Conservation (phyloP, 2,329 filamentous ascomycete species). For the Eurotiales sp. region DNA sequence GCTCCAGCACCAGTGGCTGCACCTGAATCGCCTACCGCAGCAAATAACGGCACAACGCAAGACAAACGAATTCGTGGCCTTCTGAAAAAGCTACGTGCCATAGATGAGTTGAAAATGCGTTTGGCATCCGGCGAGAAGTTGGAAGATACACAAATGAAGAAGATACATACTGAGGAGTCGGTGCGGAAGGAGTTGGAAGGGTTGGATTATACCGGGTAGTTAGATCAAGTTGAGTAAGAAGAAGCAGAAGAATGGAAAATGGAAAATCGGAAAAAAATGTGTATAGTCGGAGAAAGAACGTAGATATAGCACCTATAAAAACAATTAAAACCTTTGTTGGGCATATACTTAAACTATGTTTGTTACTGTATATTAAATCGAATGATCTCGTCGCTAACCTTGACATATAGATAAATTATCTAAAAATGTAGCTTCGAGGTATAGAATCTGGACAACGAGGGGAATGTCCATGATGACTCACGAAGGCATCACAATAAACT, state of each 20-base stretch:
- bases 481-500: no score
- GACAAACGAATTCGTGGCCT: constrained; percentile 94
- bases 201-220: constrained; percentile 49
- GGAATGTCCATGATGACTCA: no score
- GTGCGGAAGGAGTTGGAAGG: constrained; percentile 79
- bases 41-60: constrained; percentile 59
- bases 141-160: constrained; percentile 97
- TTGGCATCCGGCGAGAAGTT: constrained; percentile 91
- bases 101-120: constrained; percentile 97
- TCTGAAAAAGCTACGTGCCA: constrained; percentile 95
- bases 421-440: no score
- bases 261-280: not conserved
- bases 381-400: no score
- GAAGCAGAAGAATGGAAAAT: not conserved
- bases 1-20: constrained; percentile 16
- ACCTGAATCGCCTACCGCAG: constrained; percentile 45
- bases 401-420: no score
- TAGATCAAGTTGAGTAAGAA: not conserved
- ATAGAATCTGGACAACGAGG: no score
- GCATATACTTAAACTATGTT: not conserved
- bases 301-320: not conserved
- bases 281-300: not conserved
- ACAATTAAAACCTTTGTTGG: not conserved
- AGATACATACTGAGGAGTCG: constrained; percentile 82
- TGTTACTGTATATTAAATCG: no score